These are phyloP conservation scores for Ephemerocybe angulata DNA, from an alignment of 768 basidiomycete genomes.

Conservation along the genomic window DNA sequence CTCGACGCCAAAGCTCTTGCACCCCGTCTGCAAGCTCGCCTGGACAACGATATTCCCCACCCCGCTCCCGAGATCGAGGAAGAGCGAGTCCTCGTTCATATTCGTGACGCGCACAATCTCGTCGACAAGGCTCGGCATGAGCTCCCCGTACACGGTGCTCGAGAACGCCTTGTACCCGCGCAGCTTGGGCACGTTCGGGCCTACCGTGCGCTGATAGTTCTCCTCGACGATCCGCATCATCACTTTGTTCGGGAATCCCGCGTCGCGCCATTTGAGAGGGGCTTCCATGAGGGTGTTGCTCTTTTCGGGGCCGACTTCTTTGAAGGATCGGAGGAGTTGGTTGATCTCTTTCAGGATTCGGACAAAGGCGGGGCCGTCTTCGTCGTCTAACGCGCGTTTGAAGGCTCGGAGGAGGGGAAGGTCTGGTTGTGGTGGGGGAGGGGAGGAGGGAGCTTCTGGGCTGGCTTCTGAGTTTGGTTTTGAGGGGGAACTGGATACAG, in stretches of 20 bases:
- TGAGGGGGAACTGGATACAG: slow-evolving; percentile 30
- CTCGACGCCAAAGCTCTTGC: slow-evolving; percentile 74
- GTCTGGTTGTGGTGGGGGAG: slow-evolving; percentile 17
- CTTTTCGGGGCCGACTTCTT: slow-evolving; percentile 45
- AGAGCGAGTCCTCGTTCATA: slow-evolving; percentile 58
- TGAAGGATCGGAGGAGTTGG: slow-evolving; percentile 54
- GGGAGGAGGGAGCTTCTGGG: slow-evolving; percentile 29
- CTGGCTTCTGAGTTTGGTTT: slow-evolving; percentile 20
- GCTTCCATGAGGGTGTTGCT: slow-evolving; percentile 48
- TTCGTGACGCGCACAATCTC: slow-evolving; percentile 57
- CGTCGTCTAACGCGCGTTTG: slow-evolving; percentile 64
- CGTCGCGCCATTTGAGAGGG: slow-evolving; percentile 47
- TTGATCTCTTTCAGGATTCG: slow-evolving; percentile 62
- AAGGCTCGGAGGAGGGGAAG: slow-evolving; percentile 50
- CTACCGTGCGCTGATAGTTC: slow-evolving; percentile 90
- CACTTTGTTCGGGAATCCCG: slow-evolving; percentile 60
- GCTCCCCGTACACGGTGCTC: slow-evolving; percentile 85
- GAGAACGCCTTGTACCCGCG: slow-evolving; percentile 81
- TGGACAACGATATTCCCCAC: slow-evolving; percentile 85
- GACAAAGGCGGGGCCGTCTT: slow-evolving; percentile 71
- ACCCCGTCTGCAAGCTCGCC: slow-evolving; percentile 77
- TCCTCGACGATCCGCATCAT: slow-evolving; percentile 80
- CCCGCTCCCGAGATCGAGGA: slow-evolving; percentile 83
- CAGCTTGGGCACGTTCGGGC: slow-evolving; percentile 80
- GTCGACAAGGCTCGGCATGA: slow-evolving; percentile 80